Evolutionary conservation across 208 protist genomes (phyloP).

Genomic region (Wallacemonas sp.): DNA sequence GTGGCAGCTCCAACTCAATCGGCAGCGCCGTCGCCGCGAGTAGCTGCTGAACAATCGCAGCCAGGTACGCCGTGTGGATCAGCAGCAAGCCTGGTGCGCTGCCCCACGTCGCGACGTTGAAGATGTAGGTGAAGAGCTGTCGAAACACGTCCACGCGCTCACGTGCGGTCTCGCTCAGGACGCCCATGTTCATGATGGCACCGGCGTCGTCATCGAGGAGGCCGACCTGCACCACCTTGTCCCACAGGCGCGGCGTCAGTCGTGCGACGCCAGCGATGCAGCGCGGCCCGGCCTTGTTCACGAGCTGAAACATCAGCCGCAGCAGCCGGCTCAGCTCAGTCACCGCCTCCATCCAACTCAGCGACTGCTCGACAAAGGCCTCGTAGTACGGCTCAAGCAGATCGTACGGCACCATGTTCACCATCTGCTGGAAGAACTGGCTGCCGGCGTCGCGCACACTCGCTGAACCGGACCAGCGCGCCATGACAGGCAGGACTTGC

Average conservation of each 20-base stretch:
- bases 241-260: constrained; percentile 46
- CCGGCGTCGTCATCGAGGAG: constrained; percentile 33
- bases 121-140: constrained; percentile 62
- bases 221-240: constrained; percentile 41
- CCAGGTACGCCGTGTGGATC: constrained; percentile 33
- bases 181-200: constrained; percentile 47
- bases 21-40: constrained; percentile 48
- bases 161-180: constrained; percentile 61
- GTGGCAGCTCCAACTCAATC: constrained; percentile 65
- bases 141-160: constrained; percentile 71
- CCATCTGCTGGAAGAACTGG: constrained; percentile 67
- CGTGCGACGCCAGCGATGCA: constrained; percentile 29
- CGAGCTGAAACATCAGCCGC: constrained; percentile 66
- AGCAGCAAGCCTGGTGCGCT: constrained; percentile 44
- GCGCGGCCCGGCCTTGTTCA: constrained; percentile 45
- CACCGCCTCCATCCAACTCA: constrained; percentile 58
- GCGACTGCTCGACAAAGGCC: constrained; percentile 43
- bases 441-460: constrained; percentile 52
- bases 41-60: constrained; percentile 37
- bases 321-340: constrained; percentile 64
- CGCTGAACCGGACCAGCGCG: constrained; percentile 26
- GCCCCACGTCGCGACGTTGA: constrained; percentile 45
- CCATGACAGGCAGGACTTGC: constrained; percentile 41
- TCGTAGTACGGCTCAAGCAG: constrained; percentile 39
- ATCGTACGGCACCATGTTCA: constrained; percentile 63